phyloP scores from a whole-genome alignment of 495 filamentous ascomycete species.

The Hyaloscypha bicolor region DNA sequence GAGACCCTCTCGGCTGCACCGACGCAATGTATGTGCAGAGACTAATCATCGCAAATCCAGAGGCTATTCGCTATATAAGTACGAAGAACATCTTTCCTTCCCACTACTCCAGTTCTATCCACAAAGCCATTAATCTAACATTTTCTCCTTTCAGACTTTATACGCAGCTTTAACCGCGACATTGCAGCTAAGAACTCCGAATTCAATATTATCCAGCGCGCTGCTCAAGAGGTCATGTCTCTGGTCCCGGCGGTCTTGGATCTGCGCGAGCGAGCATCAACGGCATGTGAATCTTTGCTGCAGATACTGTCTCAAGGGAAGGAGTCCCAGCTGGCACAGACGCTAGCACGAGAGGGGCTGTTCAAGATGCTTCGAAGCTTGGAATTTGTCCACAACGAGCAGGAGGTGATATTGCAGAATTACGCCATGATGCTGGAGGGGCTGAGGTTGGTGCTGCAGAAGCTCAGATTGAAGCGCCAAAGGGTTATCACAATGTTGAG shows the following conservation, averaged over 20 bases:
- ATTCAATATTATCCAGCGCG: conserved; percentile 6
- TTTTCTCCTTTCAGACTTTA: conserved; percentile 3
- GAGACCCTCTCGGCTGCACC: conserved; percentile 3
- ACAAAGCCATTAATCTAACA: conserved; percentile 4
- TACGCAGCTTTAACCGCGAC: conserved; percentile 2
- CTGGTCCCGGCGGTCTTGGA: background rate
- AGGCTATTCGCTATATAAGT: conserved; percentile 10
- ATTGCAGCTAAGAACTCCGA: conserved; percentile 6
- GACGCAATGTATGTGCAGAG: conserved; percentile 2
- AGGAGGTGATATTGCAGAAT: conserved; percentile 4
- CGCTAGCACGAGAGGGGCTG: background rate
- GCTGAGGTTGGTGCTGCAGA: conserved; percentile 7
- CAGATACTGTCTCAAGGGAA: conserved; percentile 5
- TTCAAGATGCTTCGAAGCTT: conserved; percentile 12
- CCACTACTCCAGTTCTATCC: conserved; percentile 3
- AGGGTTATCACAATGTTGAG: conserved; percentile 4
- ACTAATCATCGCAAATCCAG: conserved; percentile 1
- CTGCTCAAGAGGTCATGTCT: conserved; percentile 1
- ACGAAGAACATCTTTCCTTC: conserved; percentile 5
- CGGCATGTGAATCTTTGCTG: conserved; percentile 8
- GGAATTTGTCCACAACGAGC: conserved; percentile 7
- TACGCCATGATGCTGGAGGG: background rate
- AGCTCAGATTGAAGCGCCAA: conserved; percentile 7
- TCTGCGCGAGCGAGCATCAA: conserved; percentile 13
- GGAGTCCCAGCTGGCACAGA: background rate